These are phyloP conservation scores for Hymenoscyphus occultus DNA, from an alignment of 2,329 filamentous ascomycete genomes.

Conservation along the genomic window DNA sequence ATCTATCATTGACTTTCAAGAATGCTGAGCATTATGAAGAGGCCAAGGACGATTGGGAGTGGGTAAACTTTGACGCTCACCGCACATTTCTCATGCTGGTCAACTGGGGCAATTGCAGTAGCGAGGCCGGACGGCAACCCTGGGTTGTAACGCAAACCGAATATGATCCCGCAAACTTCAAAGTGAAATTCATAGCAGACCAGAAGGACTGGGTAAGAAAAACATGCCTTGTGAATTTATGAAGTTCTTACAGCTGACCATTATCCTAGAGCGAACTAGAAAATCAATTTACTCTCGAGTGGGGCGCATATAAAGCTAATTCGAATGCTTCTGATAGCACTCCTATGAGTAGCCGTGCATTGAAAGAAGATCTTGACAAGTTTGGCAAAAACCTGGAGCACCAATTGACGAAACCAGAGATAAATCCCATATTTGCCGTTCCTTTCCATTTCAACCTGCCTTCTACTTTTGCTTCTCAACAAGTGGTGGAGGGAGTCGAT, in stretches of 20 bases:
- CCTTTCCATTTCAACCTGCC: constrained; percentile 3
- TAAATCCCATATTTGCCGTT: neutral
- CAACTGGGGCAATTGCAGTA: constrained; percentile 11
- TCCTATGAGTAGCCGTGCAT: neutral
- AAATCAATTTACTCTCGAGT: constrained; percentile 9
- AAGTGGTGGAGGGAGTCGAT: neutral
- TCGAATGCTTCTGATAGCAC: neutral
- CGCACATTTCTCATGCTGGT: constrained; percentile 17
- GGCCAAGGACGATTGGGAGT: constrained; percentile 12
- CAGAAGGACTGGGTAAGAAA: constrained; percentile 9
- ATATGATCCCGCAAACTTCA: constrained; percentile 10
- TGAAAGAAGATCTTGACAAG: neutral
- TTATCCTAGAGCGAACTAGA: constrained; percentile 1
- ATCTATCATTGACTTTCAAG: constrained; percentile 13
- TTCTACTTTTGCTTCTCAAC: neutral
- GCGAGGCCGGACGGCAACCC: constrained; percentile 9
- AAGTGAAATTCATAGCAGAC: constrained; percentile 11
- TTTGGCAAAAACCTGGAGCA: neutral
- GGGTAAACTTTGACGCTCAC: constrained; percentile 12
- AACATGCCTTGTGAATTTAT: neutral
- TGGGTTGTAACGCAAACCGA: constrained; percentile 9
- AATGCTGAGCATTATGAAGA: constrained; percentile 6
- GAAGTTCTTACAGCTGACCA: neutral
- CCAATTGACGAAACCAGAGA: neutral
- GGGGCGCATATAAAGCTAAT: constrained; percentile 3